These are phyloP conservation scores for Scheffersomyces amazonensis DNA, from an alignment of 805 yeast genomes.

Conservation along the genomic window DNA sequence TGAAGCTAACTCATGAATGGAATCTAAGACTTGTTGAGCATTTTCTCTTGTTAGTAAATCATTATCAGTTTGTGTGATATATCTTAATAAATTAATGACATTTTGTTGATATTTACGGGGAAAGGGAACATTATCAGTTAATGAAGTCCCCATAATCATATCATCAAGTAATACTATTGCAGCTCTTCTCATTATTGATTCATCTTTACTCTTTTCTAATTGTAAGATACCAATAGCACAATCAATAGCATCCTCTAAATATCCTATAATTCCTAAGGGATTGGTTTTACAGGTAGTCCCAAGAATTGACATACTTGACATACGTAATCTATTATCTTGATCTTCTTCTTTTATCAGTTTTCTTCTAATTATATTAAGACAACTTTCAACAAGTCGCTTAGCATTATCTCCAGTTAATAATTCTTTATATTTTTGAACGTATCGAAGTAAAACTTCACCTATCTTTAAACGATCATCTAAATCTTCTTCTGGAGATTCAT, in stretches of 20 bases:
- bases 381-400: slow-evolving; percentile 37
- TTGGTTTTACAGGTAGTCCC: slow-evolving; percentile 65
- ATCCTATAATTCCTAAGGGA: slow-evolving; percentile 48
- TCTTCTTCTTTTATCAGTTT: slow-evolving; percentile 17
- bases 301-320: slow-evolving; percentile 86
- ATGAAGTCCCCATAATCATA: slow-evolving; percentile 46
- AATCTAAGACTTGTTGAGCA: slow-evolving; percentile 34
- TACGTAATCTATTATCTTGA: slow-evolving; percentile 61
- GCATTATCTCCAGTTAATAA: slow-evolving; percentile 47
- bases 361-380: slow-evolving; percentile 38
- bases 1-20: slow-evolving; percentile 12
- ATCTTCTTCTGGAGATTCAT: slow-evolving; percentile 24
- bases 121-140: slow-evolving; percentile 44
- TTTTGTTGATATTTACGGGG: slow-evolving; percentile 47
- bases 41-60: slow-evolving; percentile 64
- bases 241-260: slow-evolving; percentile 61
- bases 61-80: slow-evolving; percentile 44
- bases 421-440: slow-evolving; percentile 48
- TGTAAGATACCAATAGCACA: slow-evolving; percentile 73
- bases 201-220: slow-evolving; percentile 45
- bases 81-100: slow-evolving; percentile 41
- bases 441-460: slow-evolving; percentile 77
- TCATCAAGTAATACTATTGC: slow-evolving; percentile 70
- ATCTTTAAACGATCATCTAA: slow-evolving; percentile 71
- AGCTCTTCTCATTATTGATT: slow-evolving; percentile 67